Percentiles rank a stretch among this genome's conserved stretches.
These are phyloP conservation scores for Funneliformis geosporum DNA, from an alignment of 192 early-diverging fungal genomes.

Conservation along the genomic window DNA sequence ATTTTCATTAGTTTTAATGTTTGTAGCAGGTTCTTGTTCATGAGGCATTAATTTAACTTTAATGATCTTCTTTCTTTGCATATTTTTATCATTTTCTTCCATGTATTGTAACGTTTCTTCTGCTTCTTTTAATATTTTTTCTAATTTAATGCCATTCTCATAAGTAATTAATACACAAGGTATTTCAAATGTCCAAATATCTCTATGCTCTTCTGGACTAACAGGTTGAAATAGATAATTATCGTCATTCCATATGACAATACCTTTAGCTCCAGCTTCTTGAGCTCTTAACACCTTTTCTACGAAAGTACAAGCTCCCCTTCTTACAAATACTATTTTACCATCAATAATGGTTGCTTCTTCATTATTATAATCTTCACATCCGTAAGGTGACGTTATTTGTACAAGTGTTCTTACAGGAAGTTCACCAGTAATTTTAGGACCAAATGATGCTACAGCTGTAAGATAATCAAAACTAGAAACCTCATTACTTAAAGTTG, in stretches of 20 bases:
- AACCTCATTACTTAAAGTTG: not conserved
- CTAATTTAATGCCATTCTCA: slow-evolving; percentile 22
- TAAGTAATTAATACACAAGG: slow-evolving; percentile 25
- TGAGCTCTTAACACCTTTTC: slow-evolving; percentile 50
- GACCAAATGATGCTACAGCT: slow-evolving; percentile 31
- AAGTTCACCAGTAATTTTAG: not conserved
- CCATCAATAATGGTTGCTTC: slow-evolving; percentile 33
- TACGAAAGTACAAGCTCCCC: slow-evolving; percentile 49
- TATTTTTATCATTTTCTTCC: not conserved
- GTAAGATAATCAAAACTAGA: slow-evolving; percentile 19
- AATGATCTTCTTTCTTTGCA: not conserved
- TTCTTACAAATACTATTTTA: slow-evolving; percentile 44
- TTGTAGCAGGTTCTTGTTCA: not conserved
- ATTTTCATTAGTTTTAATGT: slow-evolving; percentile 5
- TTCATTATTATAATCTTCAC: slow-evolving; percentile 35
- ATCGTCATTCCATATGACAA: slow-evolving; percentile 46
- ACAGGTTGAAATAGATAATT: slow-evolving; percentile 32
- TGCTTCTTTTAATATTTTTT: not conserved
- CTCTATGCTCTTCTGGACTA: not conserved
- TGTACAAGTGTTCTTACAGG: slow-evolving; percentile 18
- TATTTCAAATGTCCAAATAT: not conserved
- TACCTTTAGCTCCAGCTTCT: slow-evolving; percentile 42
- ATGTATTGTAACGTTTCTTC: too few relatives aligned
- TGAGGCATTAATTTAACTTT: not conserved
- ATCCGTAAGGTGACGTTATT: slow-evolving; percentile 37